Evolutionary conservation across 352 stramenopile genomes (phyloP), one percentile per base, ranked within the genome.

Genomic region (Phytophthora fragariae): DNA sequence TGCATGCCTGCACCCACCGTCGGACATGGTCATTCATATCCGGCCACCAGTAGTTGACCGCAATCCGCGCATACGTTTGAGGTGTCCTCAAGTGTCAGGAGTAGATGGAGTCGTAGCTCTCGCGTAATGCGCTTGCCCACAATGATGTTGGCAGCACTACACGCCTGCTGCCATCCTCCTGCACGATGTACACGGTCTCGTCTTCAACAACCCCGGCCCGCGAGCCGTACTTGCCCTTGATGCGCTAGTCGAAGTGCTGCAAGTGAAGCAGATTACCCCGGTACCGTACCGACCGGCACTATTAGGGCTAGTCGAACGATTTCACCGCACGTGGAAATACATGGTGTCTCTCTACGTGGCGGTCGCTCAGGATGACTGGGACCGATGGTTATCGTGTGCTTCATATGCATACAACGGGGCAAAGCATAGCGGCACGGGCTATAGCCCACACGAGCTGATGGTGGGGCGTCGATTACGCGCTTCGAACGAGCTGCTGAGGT

Each of bases 371-470:
- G 56, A 61, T 2, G 62, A 62, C 11, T 69, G 53, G 53, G 62
- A 69, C 11, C 33, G 33, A 1, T 62, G 62, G 52, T 7, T 69
- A 17, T 41, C 35, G 1, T 69, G 39, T 24, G 52, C 52, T 1
- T 35, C 35, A 21, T 62, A 69, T 37, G 62, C 53, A 5, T 68
- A 68, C 19, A 68, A 68, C 24, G 53, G 62, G 5, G 53, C 52
- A 6, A 21, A 31, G 15, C 52, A 69, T 21, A 37, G 37, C 8
- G 50, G 44, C 5, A 70, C 63, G 27, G 44, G 44, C 3, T 63
- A 19, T 27, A 57, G n/a, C n/a, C 63, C 63, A 10, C 63, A 70
- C 27, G 37, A 70, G 27, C 14, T 63, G 31, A 49, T 70, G 41
- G 53, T 70, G 54, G 63, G 54, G 9, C 39, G 52, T 5, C 21